These are phyloP conservation scores for Metschnikowia reukaufii DNA, from an alignment of 805 yeast genomes.

Conservation along the genomic window DNA sequence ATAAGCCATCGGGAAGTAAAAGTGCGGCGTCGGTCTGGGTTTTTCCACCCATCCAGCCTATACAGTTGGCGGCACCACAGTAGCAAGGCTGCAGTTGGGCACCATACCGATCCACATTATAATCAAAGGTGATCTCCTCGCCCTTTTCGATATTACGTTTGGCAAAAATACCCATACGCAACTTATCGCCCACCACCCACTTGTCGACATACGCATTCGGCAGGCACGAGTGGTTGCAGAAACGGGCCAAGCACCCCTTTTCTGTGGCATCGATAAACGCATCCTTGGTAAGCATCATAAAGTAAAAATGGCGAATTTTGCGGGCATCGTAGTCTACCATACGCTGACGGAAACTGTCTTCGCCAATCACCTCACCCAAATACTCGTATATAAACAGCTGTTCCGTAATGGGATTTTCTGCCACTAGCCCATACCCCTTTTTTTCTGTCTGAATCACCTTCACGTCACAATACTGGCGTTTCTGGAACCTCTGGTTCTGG, in stretches of 20 bases:
- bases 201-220: conserved; percentile 96
- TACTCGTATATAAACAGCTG: conserved; percentile 86
- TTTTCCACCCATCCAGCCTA: conserved; percentile 93
- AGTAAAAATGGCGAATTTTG: conserved; percentile 79
- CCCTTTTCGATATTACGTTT: conserved; percentile 68
- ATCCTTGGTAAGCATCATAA: conserved; percentile 92
- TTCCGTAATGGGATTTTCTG: conserved; percentile 55
- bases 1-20: conserved; percentile 74
- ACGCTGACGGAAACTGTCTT: conserved; percentile 67
- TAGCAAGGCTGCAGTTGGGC: conserved; percentile 92
- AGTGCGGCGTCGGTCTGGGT: conserved; percentile 93
- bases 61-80: conserved; percentile 90
- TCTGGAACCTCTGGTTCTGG: conserved; percentile 86
- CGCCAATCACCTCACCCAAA: conserved; percentile 91
- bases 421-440: conserved; percentile 90
- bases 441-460: conserved; percentile 77
- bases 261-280: conserved; percentile 94
- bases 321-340: conserved; percentile 71
- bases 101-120: conserved; percentile 95
- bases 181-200: conserved; percentile 92
- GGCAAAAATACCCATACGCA: conserved; percentile 94
- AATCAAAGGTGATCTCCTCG: conserved; percentile 90
- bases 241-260: conserved; percentile 85
- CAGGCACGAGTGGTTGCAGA: conserved; percentile 91
- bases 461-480: conserved; percentile 67